phyloP scores from a whole-genome alignment of 2,329 filamentous ascomycete species.

The Hypocreales sp. region DNA sequence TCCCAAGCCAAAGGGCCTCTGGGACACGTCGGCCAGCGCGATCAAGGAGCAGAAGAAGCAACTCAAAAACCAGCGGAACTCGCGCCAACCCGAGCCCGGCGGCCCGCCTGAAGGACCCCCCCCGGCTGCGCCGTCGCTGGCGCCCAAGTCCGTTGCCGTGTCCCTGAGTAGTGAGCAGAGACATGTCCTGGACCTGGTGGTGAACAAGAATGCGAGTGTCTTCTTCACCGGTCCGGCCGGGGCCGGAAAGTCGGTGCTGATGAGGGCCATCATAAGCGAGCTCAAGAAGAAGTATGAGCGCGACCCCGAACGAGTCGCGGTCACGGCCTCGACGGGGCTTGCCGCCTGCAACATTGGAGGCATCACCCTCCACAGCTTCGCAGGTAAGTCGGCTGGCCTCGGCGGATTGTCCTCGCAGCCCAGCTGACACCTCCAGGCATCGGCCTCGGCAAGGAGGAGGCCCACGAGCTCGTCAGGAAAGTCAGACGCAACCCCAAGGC shows the following conservation, averaged over 20 bases:
- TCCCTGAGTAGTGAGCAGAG: slow-evolving; percentile 77
- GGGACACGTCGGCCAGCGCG: slow-evolving; percentile 61
- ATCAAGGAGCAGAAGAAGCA: slow-evolving; percentile 67
- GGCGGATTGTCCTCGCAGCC: too few relatives aligned
- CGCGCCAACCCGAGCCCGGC: slow-evolving; percentile 25
- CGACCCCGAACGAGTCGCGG: slow-evolving; percentile 73
- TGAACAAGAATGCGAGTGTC: slow-evolving; percentile 68
- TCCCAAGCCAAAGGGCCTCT: slow-evolving; percentile 27
- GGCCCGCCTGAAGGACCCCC: slow-evolving; percentile 21
- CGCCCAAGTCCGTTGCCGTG: slow-evolving; percentile 34
- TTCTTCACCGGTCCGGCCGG: slow-evolving; percentile 97
- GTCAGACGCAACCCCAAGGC: slow-evolving; percentile 80
- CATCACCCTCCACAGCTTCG: slow-evolving; percentile 89
- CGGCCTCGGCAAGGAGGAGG: slow-evolving; percentile 82
- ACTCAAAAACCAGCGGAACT: slow-evolving; percentile 40
- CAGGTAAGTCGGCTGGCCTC: slow-evolving; percentile 42
- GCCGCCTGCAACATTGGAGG: slow-evolving; percentile 95
- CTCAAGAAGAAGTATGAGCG: slow-evolving; percentile 60
- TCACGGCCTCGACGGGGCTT: slow-evolving; percentile 89
- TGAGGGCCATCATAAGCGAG: slow-evolving; percentile 77
- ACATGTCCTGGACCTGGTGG: slow-evolving; percentile 68
- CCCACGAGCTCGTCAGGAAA: slow-evolving; percentile 70
- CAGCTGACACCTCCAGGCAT: too few relatives aligned
- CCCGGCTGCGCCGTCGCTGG: slow-evolving; percentile 19
- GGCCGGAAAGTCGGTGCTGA: slow-evolving; percentile 92